A percentile compares a stretch with the other conserved stretches of the same genome.
Conservation (phyloP, 2,329 filamentous ascomycete species). For the Aspergillus vadensis region DNA sequence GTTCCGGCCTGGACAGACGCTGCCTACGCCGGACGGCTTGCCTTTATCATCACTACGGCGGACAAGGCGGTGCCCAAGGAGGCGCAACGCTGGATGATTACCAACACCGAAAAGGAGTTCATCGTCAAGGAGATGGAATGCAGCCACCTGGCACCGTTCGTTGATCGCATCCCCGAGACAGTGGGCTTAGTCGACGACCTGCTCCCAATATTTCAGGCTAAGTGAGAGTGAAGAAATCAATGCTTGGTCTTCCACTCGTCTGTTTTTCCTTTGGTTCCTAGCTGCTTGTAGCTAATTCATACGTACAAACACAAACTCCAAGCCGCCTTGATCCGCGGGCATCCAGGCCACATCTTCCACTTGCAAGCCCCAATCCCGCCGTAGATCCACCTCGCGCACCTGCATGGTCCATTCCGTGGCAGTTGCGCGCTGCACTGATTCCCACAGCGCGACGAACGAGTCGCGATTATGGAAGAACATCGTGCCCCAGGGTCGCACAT, state of each 20-base stretch:
- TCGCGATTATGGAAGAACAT: too few relatives aligned
- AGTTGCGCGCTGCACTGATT: not conserved
- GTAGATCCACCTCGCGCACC: not conserved
- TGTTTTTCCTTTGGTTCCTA: not conserved
- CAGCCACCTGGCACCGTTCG: conserved; percentile 19
- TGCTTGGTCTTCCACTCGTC: not conserved
- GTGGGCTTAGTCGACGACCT: not conserved
- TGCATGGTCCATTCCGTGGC: not conserved
- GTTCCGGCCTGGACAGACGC: conserved; percentile 29
- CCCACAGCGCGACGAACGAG: not conserved
- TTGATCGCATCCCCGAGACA: not conserved
- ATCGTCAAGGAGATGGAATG: conserved; percentile 22
- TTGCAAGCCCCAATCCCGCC: not conserved
- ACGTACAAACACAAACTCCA: not conserved
- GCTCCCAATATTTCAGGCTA: too few relatives aligned
- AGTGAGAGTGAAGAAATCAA: too few relatives aligned
- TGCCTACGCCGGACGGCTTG: conserved; percentile 20
- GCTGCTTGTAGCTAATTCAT: not conserved
- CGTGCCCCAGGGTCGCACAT: too few relatives aligned
- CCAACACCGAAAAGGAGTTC: conserved; percentile 23
- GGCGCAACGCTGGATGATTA: conserved; percentile 29
- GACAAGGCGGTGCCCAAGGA: conserved; percentile 27
- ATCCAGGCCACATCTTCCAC: not conserved
- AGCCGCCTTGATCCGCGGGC: not conserved
- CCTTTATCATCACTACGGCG: conserved; percentile 24